These are phyloP conservation scores for Priceomyces carsonii DNA, from an alignment of 805 yeast genomes.

Conservation along the genomic window DNA sequence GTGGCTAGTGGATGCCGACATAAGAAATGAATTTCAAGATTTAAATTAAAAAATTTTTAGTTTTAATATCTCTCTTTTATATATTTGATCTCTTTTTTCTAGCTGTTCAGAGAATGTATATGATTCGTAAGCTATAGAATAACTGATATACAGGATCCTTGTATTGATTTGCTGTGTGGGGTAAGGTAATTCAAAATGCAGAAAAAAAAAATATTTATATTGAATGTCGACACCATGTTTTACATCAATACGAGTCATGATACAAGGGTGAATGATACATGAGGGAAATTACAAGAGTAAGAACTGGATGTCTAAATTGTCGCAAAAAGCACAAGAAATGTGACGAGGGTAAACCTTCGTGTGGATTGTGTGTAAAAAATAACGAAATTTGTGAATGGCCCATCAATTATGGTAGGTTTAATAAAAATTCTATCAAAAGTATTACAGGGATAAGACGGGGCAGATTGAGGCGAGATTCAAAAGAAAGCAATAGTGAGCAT, in stretches of 20 bases:
- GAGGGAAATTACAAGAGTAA: constrained; percentile 10
- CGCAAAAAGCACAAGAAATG: constrained; percentile 17
- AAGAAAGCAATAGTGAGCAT: constrained; percentile 4
- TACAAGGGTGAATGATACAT: no score
- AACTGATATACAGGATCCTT: no score
- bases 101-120: no score
- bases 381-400: constrained; percentile 12
- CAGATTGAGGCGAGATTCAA: no score
- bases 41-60: constrained; percentile 15
- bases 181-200: no score
- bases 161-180: no score
- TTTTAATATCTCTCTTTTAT: no score
- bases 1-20: constrained; percentile 11
- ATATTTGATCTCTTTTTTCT: no score
- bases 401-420: constrained; percentile 1
- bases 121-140: no score
- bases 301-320: constrained; percentile 18
- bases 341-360: constrained; percentile 15
- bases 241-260: not conserved
- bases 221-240: not conserved
- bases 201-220: no score
- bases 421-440: not conserved
- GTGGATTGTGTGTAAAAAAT: constrained; percentile 14
- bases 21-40: constrained; percentile 28
- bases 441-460: no score